phyloP scores from a whole-genome alignment of 2,329 filamentous ascomycete species.

The Aureobasidium sp. region DNA sequence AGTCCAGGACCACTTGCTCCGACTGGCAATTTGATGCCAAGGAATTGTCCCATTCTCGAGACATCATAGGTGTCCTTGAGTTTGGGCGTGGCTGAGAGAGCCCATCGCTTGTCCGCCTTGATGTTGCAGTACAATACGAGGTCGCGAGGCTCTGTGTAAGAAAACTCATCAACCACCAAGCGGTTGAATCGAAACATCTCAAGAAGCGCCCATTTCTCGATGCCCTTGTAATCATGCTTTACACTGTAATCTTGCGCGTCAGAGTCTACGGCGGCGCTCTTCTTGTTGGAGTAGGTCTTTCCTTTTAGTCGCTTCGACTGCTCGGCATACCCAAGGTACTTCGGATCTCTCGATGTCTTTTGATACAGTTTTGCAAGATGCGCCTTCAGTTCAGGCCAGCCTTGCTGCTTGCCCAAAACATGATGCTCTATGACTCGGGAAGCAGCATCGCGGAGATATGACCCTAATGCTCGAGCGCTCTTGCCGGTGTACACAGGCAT shows the following conservation, averaged over 20 bases:
- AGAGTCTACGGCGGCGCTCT: background rate
- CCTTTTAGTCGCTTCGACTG: slow-evolving; percentile 22
- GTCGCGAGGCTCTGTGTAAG: slow-evolving; percentile 53
- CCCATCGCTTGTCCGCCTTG: slow-evolving; percentile 61
- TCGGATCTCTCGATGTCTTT: slow-evolving; percentile 34
- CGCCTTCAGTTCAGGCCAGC: slow-evolving; percentile 32
- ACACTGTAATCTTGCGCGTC: background rate
- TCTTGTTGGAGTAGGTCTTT: background rate
- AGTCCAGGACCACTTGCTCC: slow-evolving; percentile 54
- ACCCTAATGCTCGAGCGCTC: slow-evolving; percentile 52
- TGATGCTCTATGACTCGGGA: slow-evolving; percentile 48
- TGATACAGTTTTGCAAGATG: slow-evolving; percentile 30
- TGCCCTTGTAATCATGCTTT: background rate
- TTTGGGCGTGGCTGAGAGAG: slow-evolving; percentile 69
- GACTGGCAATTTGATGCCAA: slow-evolving; percentile 61
- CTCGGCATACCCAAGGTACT: slow-evolving; percentile 39
- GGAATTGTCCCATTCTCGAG: slow-evolving; percentile 62
- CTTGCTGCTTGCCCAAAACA: slow-evolving; percentile 35
- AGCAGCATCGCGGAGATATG: slow-evolving; percentile 59
- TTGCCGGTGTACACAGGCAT: slow-evolving; percentile 44
- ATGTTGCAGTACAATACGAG: slow-evolving; percentile 35
- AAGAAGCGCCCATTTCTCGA: slow-evolving; percentile 39
- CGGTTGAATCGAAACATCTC: slow-evolving; percentile 69
- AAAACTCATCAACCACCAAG: slow-evolving; percentile 71
- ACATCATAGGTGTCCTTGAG: slow-evolving; percentile 65